phyloP scores from a whole-genome alignment of 2,329 filamentous ascomycete genomes.

The Colletotrichum navitas region DNA sequence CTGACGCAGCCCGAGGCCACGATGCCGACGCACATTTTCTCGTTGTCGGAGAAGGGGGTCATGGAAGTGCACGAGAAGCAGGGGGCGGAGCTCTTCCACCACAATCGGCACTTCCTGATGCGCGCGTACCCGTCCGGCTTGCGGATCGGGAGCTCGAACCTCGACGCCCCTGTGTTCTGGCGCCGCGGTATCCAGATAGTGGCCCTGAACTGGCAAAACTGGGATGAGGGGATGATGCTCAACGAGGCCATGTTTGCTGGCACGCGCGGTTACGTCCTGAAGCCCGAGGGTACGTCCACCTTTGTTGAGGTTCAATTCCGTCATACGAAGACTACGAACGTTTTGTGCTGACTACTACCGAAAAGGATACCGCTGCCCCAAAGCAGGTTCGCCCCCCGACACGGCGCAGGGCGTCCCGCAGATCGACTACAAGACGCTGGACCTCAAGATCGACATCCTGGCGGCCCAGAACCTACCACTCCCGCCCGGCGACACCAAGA shows the following conservation, averaged over 20 bases:
- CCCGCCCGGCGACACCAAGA: slow-evolving; percentile 63
- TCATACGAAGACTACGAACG: not conserved
- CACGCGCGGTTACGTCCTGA: slow-evolving; percentile 87
- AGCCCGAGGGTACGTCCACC: slow-evolving; percentile 72
- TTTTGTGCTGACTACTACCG: not conserved
- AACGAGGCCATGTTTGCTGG: slow-evolving; percentile 93
- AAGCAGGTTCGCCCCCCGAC: slow-evolving; percentile 43
- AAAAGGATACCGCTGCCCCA: slow-evolving; percentile 55
- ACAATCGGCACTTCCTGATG: slow-evolving; percentile 88
- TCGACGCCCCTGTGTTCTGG: slow-evolving; percentile 89
- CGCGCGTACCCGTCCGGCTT: slow-evolving; percentile 88
- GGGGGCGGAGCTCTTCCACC: slow-evolving; percentile 73
- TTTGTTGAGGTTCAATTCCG: too few species aligned
- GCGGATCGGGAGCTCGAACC: slow-evolving; percentile 85
- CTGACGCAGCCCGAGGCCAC: slow-evolving; percentile 78
- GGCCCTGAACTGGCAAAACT: slow-evolving; percentile 92
- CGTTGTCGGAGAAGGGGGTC: slow-evolving; percentile 73
- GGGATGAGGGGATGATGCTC: slow-evolving; percentile 94
- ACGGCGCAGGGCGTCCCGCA: slow-evolving; percentile 20
- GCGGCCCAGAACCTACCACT: slow-evolving; percentile 83
- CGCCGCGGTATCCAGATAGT: slow-evolving; percentile 90
- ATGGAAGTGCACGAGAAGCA: slow-evolving; percentile 69
- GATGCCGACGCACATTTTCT: slow-evolving; percentile 79
- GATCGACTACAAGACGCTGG: slow-evolving; percentile 70
- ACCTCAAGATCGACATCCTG: slow-evolving; percentile 79